Percentiles rank a stretch among this genome's conserved stretches.
Conservation (phyloP, 139 green algal species). For the Coelastrella sp. region DNA sequence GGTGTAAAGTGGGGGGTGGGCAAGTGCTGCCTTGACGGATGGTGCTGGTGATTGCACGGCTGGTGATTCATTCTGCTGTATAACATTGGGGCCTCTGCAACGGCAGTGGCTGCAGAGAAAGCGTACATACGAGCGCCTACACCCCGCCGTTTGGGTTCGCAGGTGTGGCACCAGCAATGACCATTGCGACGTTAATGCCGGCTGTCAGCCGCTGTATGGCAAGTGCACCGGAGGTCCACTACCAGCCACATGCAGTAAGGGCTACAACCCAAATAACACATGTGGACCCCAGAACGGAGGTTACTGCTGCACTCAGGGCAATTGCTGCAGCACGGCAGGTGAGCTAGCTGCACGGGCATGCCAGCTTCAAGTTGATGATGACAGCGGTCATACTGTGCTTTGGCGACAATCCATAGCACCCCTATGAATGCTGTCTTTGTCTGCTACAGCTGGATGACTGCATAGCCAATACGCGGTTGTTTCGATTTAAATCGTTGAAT, state of each 20-base stretch:
- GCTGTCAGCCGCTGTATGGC: constrained; percentile 19
- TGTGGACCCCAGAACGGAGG: background rate
- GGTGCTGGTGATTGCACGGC: too few relatives aligned
- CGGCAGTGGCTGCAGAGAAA: too few relatives aligned
- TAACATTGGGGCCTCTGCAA: too few relatives aligned
- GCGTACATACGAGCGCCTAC: too few relatives aligned
- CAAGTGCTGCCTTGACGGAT: too few relatives aligned
- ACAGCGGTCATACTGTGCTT: background rate
- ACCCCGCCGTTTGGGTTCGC: background rate
- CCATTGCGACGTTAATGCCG: background rate
- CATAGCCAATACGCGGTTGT: too few relatives aligned
- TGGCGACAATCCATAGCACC: background rate
- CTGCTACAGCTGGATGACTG: too few relatives aligned
- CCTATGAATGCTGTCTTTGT: background rate
- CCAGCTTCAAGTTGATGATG: background rate
- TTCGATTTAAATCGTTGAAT: too few relatives aligned
- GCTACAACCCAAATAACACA: background rate
- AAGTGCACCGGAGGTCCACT: background rate
- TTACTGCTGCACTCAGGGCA: background rate
- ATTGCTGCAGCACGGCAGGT: background rate
- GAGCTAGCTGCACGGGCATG: background rate
- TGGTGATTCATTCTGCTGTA: too few relatives aligned
- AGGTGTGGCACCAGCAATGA: background rate
- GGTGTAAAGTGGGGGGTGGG: too few relatives aligned
- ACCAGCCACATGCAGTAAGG: background rate